Conservation (phyloP, 2,329 filamentous ascomycete genomes). For the Whalleya microplaca region DNA sequence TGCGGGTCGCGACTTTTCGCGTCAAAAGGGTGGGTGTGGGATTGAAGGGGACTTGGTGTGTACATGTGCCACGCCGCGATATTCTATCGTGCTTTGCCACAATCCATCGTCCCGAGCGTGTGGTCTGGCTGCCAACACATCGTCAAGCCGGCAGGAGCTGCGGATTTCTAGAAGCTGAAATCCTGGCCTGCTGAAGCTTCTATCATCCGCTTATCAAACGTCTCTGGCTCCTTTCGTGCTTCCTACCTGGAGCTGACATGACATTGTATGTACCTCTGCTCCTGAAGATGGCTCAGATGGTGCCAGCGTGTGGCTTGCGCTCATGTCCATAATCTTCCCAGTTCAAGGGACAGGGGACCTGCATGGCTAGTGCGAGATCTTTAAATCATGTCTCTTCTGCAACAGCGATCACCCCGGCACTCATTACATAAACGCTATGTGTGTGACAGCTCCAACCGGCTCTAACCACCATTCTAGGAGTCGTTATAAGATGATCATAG, state of each 20-base stretch:
- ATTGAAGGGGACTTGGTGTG: constrained; percentile 1
- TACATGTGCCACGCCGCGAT: not conserved
- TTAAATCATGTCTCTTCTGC: constrained; percentile 2
- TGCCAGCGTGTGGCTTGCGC: constrained; percentile 11
- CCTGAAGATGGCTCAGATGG: too few species aligned
- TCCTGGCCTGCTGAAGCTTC: not conserved
- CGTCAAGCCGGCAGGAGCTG: not conserved
- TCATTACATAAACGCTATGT: constrained; percentile 1
- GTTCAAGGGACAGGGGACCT: constrained; percentile 23
- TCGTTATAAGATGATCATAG: not conserved
- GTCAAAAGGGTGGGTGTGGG: constrained; percentile 10
- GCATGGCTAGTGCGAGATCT: constrained; percentile 24
- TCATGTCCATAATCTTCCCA: constrained; percentile 15
- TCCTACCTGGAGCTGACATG: too few species aligned
- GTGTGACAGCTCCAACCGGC: not conserved
- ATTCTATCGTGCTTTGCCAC: not conserved
- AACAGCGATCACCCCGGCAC: constrained; percentile 18
- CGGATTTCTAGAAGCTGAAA: not conserved
- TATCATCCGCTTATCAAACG: not conserved
- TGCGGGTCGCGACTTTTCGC: constrained; percentile 20
- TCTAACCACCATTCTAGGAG: not conserved
- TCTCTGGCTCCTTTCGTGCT: not conserved
- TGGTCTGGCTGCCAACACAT: not conserved
- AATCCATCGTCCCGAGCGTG: not conserved
- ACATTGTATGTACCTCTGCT: too few species aligned